Base-by-base conservation (phyloP, 176 grass and related monocot species). In the Oryza rufipogon region DNA sequence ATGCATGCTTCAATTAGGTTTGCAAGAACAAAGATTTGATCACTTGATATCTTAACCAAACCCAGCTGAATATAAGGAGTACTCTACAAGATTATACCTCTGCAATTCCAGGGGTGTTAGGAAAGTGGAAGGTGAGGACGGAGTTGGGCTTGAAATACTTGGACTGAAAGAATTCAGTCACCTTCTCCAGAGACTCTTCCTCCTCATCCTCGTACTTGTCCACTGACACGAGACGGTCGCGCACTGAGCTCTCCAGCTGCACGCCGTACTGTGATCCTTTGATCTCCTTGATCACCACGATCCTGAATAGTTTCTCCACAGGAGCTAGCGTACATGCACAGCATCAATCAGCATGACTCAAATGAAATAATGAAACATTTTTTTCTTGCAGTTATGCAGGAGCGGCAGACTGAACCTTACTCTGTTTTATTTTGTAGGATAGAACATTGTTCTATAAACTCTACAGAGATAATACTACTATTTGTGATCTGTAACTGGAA, bases 211-310 rank as follows among this genome's bases (percentile, higher is more conserved):
- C 96, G 25, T 92, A 95, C 60, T 60, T 80, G 63, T 98, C 91
- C 0, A 22, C 46, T 7, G 91, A 86, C 33, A 80, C 93, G 4
- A 98, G 79, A 23, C 91, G 83, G 66, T 93, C 89, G n/a, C 96
- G 86, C 19, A 94, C 93, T 0, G 91, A 84, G 63, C 96, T 98
- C 91, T 98, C 93, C 0, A 95, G 86, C 76, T 95, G 93, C 71
- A 98, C 96, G 1, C 96, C 93, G 70, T 98, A 98, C 70, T 98
- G 93, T 3, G 96, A 85, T 0, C 91, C 93, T 49, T 98, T 95
- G 75, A 98, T 98, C 83, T 98, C 96, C 79, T 95, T 98, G 68
- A 98, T 98, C 42, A 92, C 93, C 33, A 95, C 87, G 7, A 98
- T 41, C 63, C 91, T 80, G 42, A 98, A 78, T 15, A 87, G 34